Conservation (phyloP, 805 yeast species). For the Wickerhamiella qilinensis region DNA sequence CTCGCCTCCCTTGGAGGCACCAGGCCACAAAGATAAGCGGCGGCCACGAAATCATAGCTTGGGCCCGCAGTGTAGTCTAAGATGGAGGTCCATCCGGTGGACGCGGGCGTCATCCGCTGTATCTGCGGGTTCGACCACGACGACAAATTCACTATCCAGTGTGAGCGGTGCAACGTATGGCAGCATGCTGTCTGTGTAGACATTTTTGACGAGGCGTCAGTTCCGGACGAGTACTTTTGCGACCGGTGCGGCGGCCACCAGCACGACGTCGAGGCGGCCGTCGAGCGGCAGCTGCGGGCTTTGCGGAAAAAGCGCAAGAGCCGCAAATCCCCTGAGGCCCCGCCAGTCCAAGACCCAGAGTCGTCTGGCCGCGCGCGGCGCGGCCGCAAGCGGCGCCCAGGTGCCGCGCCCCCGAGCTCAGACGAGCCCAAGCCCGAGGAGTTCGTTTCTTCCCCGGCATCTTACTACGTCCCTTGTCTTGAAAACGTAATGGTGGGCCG, state of each 20-base stretch:
- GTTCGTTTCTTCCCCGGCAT: constrained; percentile 1
- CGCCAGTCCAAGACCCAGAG: too few species aligned
- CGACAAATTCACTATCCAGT: constrained; percentile 91
- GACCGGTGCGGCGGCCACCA: constrained; percentile 51
- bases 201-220: constrained; percentile 51
- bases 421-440: constrained; percentile 1
- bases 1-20: too few species aligned
- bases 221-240: constrained; percentile 71
- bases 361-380: constrained; percentile 4
- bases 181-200: constrained; percentile 95
- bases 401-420: too few species aligned
- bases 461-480: constrained; percentile 2
- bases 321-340: constrained; percentile 7
- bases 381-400: constrained; percentile 2
- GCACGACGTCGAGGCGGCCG: constrained; percentile 30
- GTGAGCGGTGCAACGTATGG: constrained; percentile 92
- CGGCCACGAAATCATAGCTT: too few species aligned
- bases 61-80: background rate
- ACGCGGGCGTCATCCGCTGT: constrained; percentile 77
- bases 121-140: constrained; percentile 79
- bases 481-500: constrained; percentile 2
- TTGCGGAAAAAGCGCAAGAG: constrained; percentile 7
- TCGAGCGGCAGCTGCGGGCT: constrained; percentile 23
- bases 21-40: too few species aligned
- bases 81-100: constrained; percentile 23